Evolutionary conservation across 2,329 filamentous ascomycete genomes (phyloP).

Genomic region (Aureobasidium sp.): DNA sequence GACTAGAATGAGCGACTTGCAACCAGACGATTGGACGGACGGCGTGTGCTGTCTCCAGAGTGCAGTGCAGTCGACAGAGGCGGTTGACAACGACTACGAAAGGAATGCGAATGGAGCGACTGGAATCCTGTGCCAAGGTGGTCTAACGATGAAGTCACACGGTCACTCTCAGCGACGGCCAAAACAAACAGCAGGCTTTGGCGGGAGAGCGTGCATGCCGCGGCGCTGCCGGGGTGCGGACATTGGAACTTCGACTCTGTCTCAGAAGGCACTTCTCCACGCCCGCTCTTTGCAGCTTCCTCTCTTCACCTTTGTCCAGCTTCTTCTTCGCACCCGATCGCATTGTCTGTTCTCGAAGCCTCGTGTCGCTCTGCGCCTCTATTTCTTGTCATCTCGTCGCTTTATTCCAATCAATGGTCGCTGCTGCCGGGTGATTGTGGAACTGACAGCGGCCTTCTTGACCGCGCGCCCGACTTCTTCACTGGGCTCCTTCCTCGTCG

Average conservation of each 20-base stretch:
- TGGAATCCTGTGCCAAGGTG: neutral
- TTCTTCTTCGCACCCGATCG: neutral
- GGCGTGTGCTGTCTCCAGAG: neutral
- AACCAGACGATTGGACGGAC: neutral
- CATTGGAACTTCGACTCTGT: neutral
- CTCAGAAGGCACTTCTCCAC: neutral
- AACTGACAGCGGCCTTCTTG: conserved; percentile 3
- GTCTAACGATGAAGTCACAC: neutral
- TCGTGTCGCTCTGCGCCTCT: neutral
- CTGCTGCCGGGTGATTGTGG: neutral
- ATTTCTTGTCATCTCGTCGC: neutral
- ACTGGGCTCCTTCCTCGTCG: conserved; percentile 12
- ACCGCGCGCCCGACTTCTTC: conserved; percentile 1
- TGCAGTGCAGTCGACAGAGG: neutral
- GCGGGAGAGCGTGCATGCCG: neutral
- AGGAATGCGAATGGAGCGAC: neutral
- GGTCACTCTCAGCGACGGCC: neutral
- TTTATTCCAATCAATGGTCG: neutral
- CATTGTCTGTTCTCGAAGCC: neutral
- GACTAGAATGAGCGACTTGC: neutral
- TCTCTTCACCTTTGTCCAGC: neutral
- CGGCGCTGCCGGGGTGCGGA: neutral
- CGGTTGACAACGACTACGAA: neutral
- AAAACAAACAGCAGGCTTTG: conserved; percentile 10
- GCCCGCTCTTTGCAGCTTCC: neutral